phyloP scores from a whole-genome alignment of 2,329 filamentous ascomycete genomes.

The Aureobasidium subglaciale region DNA sequence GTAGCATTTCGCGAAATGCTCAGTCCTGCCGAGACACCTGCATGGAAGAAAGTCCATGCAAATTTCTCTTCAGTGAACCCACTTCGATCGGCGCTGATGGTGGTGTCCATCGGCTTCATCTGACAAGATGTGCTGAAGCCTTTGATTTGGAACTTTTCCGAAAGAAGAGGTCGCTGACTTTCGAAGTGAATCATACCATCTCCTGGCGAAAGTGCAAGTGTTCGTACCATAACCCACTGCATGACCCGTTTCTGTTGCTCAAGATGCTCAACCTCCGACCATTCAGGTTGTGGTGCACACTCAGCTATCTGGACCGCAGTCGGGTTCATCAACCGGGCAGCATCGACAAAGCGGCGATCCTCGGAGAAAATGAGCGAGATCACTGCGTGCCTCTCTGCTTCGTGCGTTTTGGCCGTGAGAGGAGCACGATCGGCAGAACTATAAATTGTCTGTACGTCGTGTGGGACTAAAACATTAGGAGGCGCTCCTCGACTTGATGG shows the following conservation, averaged over 20 bases:
- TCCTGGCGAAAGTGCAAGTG: constrained; percentile 80
- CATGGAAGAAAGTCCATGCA: constrained; percentile 97
- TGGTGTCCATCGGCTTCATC: constrained; percentile 86
- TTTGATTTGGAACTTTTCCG: constrained; percentile 81
- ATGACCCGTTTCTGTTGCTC: constrained; percentile 90
- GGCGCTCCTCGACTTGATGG: background rate
- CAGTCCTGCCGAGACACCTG: constrained; percentile 85
- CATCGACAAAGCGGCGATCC: constrained; percentile 83
- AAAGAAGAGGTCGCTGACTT: constrained; percentile 78
- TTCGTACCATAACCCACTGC: constrained; percentile 77
- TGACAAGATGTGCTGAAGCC: constrained; percentile 89
- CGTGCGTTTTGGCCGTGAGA: constrained; percentile 66
- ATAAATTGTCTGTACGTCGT: constrained; percentile 17
- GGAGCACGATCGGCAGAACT: constrained; percentile 10
- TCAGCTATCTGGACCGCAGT: constrained; percentile 72
- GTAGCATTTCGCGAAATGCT: constrained; percentile 84
- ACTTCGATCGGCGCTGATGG: constrained; percentile 83
- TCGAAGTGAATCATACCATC: constrained; percentile 84
- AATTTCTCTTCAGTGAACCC: constrained; percentile 93
- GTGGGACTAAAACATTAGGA: background rate
- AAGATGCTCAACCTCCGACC: constrained; percentile 78
- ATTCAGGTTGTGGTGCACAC: constrained; percentile 64
- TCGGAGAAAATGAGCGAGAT: constrained; percentile 85
- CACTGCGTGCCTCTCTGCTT: constrained; percentile 68
- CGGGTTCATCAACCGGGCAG: constrained; percentile 76